Evolutionary conservation across 768 basidiomycete genomes (phyloP), one percentile per base, ranked within the genome.

Genomic region (Termitomyces sp.): DNA sequence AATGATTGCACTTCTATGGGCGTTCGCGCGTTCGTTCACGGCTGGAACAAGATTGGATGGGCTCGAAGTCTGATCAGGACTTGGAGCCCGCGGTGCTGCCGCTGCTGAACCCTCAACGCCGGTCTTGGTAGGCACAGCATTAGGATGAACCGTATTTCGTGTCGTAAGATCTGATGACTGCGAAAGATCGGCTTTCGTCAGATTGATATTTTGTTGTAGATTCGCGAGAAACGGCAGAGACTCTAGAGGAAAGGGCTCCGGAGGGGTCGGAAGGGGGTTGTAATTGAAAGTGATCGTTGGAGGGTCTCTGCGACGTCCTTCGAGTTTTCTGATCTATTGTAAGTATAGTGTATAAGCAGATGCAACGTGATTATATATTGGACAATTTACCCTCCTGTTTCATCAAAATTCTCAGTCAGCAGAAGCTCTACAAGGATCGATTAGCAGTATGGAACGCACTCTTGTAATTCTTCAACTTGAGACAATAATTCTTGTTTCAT

Each of bases 221-320:
- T 77, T 74, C 17, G 74, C 72, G 56, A 81, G 78, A 11, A 75
- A 55, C 11, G 81, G 79, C 20, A 82, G 72, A 45, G 75, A 73
- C 31, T 81, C 79, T 10, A 79, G 70, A 9, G 81, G 75, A 7
- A 85, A 69, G 3, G 83, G 84, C 59, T 81, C 78, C 12, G 85
- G 85, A n/a, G 85, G 85, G 46, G 74, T 70, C 29, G 85, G 85
- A 20, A 86, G 77, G 4, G 85, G 85, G 65, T 85, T 85, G 42
- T 70, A 68, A 54, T 68, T 67, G 60, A 75, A 71, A 54, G 66
- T 73, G 65, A 66, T 72, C 47, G 67, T 70, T 5, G 67, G 65
- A 43, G 72, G 65, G 49, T 71, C 69, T 11, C 70, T 62, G 15
- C 73, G 74, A 59, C 79, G 74, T 25, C 72, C 69, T 61, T 76